Base-by-base conservation (phyloP, 192 early-diverging fungal genomes). In the Coemansia sp. region DNA sequence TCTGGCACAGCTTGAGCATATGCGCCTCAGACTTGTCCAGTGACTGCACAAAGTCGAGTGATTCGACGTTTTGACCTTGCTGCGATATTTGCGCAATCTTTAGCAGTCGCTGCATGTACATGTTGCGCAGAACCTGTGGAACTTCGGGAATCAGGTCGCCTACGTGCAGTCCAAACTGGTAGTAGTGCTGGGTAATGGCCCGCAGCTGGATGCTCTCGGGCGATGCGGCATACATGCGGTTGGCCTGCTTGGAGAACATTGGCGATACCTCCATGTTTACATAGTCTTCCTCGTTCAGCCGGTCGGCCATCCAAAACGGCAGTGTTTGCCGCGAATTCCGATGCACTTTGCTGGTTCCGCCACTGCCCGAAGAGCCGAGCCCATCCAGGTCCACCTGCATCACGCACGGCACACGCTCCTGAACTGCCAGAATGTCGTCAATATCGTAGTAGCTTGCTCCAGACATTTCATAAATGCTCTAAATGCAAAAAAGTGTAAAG, bases 241-340 rank as follows among this genome's bases (percentile, higher is more conserved):
- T 76, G 37, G 79, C 68, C 53, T 66, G 79, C 42, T 76, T 75
- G 17, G 79, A 70, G 52, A 81, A 81, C 58, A 76, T 53, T 9
- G 69, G 69, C 60, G 79, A 71, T 3, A 71, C 66, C 20, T 72
- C 69, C 79, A 81, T 81, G 55, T 72, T 69, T 22, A 81, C 63
- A 26, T 64, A 72, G 72, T 76, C 72, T 28, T 81, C 79, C 26
- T 75, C 74, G 68, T 81, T 71, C 49, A 81, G 64, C n/a, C 67
- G 65, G 69, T 81, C 79, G 12, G 74, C 79, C 74, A 81, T 81
- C 79, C 79, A 81, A 60, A 69, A 76, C n/a, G 79, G 79, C 22
- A 81, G 70, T 55, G 79, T 59, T 74, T 69, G 73, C 26, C 79
- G 69, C n/a, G 69, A 36, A 51, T 81, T 76, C 56, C 79, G 74